Conservation (phyloP, 345 rosid genomes). For the Dimocarpus longan region DNA sequence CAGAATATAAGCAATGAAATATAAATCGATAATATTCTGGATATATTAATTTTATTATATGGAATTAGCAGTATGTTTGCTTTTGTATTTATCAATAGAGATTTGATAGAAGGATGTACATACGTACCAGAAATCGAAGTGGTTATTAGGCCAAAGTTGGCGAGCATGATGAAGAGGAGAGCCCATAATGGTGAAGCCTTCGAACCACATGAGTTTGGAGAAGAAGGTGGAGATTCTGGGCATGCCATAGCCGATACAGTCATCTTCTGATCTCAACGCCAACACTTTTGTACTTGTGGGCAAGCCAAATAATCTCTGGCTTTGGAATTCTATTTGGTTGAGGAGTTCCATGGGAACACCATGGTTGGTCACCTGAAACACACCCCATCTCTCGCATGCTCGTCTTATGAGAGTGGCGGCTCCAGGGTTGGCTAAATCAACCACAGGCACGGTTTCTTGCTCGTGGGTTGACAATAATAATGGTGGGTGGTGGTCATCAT, state of each 20-base stretch:
- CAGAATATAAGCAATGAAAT: no score
- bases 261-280: constrained; percentile 55
- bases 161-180: constrained; percentile 64
- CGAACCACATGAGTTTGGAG: constrained; percentile 79
- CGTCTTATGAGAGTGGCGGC: constrained; percentile 38
- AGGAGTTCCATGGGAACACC: constrained; percentile 56
- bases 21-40: no score
- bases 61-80: no score
- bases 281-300: constrained; percentile 56
- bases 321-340: constrained; percentile 36
- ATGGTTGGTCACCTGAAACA: constrained; percentile 70
- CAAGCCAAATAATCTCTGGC: constrained; percentile 55
- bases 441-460: constrained; percentile 40
- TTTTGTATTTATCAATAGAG: no score
- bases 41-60: no score
- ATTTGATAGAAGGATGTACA: no score
- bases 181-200: constrained; percentile 73
- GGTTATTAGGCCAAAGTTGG: constrained; percentile 71
- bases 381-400: constrained; percentile 82
- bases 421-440: constrained; percentile 50
- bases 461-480: background rate
- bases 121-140: constrained; percentile 60
- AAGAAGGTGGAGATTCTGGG: constrained; percentile 60
- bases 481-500: background rate
- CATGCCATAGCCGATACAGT: constrained; percentile 61